Conservation (phyloP, 2,329 filamentous ascomycete genomes). For the Penicillium sp. region DNA sequence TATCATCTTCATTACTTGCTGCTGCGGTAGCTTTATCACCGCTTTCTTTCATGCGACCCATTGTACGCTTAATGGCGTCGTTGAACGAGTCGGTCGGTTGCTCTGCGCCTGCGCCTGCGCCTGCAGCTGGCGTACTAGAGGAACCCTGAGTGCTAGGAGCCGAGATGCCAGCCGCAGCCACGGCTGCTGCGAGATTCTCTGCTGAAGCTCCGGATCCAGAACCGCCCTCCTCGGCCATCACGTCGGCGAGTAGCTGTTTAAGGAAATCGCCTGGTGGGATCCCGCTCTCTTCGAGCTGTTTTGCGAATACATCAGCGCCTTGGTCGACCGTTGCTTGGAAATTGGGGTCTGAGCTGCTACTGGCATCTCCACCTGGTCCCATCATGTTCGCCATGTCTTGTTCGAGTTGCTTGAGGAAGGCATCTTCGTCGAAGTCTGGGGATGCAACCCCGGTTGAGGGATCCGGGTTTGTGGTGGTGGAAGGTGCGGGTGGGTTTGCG, state of each 20-base stretch:
- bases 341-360: conserved; percentile 20
- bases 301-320: conserved; percentile 38
- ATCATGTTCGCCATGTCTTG: conserved; percentile 84
- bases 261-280: conserved; percentile 37
- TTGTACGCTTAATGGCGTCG: conserved; percentile 87
- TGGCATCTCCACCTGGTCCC: conserved; percentile 39
- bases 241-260: conserved; percentile 38
- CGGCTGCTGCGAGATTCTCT: conserved; percentile 25
- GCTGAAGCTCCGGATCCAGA: conserved; percentile 5
- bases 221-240: conserved; percentile 33
- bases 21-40: conserved; percentile 79
- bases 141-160: neutral
- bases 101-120: conserved; percentile 20
- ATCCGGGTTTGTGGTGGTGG: conserved; percentile 18
- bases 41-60: conserved; percentile 92
- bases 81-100: conserved; percentile 71
- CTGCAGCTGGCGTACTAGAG: neutral
- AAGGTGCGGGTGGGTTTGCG: conserved; percentile 7
- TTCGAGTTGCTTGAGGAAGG: conserved; percentile 81
- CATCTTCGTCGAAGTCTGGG: conserved; percentile 40
- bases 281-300: conserved; percentile 37
- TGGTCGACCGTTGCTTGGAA: conserved; percentile 31
- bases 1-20: conserved; percentile 61
- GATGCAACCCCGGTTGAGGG: conserved; percentile 15
- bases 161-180: conserved; percentile 13